phyloP scores from a whole-genome alignment of 768 basidiomycete genomes.

The Asterophora lycoperdoides region DNA sequence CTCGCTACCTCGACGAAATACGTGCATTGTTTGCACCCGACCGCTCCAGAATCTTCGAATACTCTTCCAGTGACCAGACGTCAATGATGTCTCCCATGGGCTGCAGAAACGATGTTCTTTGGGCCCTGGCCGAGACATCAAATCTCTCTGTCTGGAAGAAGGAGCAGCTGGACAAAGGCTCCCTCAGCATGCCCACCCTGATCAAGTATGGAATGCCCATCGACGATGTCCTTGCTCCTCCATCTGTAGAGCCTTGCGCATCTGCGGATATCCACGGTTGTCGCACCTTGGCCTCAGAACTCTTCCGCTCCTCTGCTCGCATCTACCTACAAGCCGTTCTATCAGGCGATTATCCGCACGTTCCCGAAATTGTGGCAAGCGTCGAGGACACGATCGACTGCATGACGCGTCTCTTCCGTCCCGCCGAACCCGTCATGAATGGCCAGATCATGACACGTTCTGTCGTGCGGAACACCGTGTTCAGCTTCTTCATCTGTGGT shows the following conservation, averaged over 20 bases:
- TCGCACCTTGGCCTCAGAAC: constrained; percentile 45
- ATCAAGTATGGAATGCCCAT: constrained; percentile 50
- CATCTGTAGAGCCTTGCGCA: constrained; percentile 17
- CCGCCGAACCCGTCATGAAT: constrained; percentile 8
- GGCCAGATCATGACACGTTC: constrained; percentile 36
- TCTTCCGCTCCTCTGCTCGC: constrained; percentile 71
- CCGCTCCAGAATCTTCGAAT: constrained; percentile 35
- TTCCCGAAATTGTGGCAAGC: constrained; percentile 54
- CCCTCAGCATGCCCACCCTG: constrained; percentile 58
- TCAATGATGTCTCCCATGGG: constrained; percentile 87
- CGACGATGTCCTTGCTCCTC: constrained; percentile 35
- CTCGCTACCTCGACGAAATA: constrained; percentile 55
- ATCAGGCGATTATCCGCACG: constrained; percentile 65
- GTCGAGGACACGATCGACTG: constrained; percentile 52
- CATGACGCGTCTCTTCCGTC: constrained; percentile 35
- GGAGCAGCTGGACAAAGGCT: constrained; percentile 30
- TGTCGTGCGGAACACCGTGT: constrained; percentile 75
- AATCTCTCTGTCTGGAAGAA: constrained; percentile 66
- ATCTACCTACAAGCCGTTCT: constrained; percentile 77
- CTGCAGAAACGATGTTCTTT: constrained; percentile 74
- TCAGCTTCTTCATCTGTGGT: constrained; percentile 71
- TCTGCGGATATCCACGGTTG: constrained; percentile 28
- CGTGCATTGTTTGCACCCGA: constrained; percentile 51
- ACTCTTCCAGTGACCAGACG: constrained; percentile 30
- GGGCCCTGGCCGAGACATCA: constrained; percentile 74